Evolutionary conservation across 495 filamentous ascomycete genomes (phyloP).

Genomic region (Lepraria neglecta): DNA sequence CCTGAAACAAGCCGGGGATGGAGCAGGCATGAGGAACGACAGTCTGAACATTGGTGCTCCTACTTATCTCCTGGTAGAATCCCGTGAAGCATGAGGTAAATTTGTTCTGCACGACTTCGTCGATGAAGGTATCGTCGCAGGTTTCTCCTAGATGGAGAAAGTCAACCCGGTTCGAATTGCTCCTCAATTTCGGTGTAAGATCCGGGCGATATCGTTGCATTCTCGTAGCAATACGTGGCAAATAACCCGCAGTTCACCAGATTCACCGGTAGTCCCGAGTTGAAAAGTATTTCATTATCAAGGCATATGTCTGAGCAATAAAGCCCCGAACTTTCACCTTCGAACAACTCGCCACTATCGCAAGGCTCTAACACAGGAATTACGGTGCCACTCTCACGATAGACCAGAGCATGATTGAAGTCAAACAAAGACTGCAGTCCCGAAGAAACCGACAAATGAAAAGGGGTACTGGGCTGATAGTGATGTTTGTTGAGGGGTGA

Average conservation of each 20-base stretch:
- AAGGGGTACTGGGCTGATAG: too few relatives aligned
- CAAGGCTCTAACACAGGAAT: not conserved
- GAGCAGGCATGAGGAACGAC: too few relatives aligned
- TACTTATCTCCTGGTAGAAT: too few relatives aligned
- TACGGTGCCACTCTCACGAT: not conserved
- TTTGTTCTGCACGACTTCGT: not conserved
- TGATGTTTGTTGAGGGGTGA: too few relatives aligned
- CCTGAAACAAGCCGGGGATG: not conserved
- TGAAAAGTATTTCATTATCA: not conserved
- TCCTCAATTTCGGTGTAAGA: not conserved
- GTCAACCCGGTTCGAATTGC: not conserved
- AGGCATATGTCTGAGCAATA: not conserved
- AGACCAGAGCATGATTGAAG: not conserved
- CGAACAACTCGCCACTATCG: not conserved
- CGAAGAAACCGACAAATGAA: not conserved
- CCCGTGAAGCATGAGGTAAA: not conserved
- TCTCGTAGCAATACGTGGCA: not conserved
- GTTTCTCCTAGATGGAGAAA: too few relatives aligned
- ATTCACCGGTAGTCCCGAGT: not conserved
- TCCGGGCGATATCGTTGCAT: not conserved
- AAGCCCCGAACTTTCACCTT: not conserved
- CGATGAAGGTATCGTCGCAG: not conserved
- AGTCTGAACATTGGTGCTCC: too few relatives aligned
- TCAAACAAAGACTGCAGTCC: not conserved
- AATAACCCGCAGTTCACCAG: not conserved